Percentiles rank a stretch among this genome's conserved stretches.
Conservation (phyloP, 2,329 filamentous ascomycete genomes). For the Spiromastix sp. region DNA sequence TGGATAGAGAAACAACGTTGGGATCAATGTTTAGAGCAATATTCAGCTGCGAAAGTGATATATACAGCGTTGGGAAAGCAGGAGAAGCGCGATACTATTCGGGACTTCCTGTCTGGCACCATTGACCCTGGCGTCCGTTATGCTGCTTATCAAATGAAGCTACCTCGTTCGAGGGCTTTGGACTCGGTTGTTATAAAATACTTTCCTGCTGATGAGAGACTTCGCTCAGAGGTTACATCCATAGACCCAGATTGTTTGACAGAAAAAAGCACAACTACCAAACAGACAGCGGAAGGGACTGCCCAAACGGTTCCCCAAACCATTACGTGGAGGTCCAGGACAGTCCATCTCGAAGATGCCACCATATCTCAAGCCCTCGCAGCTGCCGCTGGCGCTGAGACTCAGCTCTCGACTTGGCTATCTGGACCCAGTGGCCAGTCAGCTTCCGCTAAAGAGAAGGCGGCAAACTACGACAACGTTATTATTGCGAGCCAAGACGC, state of each 20-base stretch:
- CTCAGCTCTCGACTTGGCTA: slow-evolving; percentile 39
- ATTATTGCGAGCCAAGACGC: slow-evolving; percentile 86
- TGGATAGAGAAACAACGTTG: slow-evolving; percentile 83
- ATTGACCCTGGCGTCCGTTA: slow-evolving; percentile 91
- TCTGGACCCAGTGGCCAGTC: slow-evolving; percentile 29
- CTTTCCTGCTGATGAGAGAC: slow-evolving; percentile 54
- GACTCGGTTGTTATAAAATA: slow-evolving; percentile 66
- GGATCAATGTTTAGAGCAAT: slow-evolving; percentile 65
- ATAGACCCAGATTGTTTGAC: slow-evolving; percentile 59
- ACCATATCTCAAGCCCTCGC: slow-evolving; percentile 78
- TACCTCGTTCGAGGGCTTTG: slow-evolving; percentile 75
- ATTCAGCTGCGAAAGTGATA: slow-evolving; percentile 67
- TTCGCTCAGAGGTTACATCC: slow-evolving; percentile 59
- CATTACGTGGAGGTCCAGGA: slow-evolving; percentile 75
- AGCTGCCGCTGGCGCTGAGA: slow-evolving; percentile 49
- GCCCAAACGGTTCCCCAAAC: slow-evolving; percentile 53
- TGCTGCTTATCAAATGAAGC: slow-evolving; percentile 82
- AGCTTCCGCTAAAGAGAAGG: slow-evolving; percentile 49
- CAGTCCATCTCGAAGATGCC: slow-evolving; percentile 84
- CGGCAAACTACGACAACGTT: slow-evolving; percentile 82
- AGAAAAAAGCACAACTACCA: slow-evolving; percentile 43
- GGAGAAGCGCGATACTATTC: slow-evolving; percentile 66
- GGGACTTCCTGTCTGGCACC: slow-evolving; percentile 73
- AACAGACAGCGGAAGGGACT: slow-evolving; percentile 34
- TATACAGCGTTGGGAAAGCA: slow-evolving; percentile 62